A percentile compares a stretch with the other conserved stretches of the same genome.
phyloP scores from a whole-genome alignment of 495 filamentous ascomycete species.

The Penicillium silybi region DNA sequence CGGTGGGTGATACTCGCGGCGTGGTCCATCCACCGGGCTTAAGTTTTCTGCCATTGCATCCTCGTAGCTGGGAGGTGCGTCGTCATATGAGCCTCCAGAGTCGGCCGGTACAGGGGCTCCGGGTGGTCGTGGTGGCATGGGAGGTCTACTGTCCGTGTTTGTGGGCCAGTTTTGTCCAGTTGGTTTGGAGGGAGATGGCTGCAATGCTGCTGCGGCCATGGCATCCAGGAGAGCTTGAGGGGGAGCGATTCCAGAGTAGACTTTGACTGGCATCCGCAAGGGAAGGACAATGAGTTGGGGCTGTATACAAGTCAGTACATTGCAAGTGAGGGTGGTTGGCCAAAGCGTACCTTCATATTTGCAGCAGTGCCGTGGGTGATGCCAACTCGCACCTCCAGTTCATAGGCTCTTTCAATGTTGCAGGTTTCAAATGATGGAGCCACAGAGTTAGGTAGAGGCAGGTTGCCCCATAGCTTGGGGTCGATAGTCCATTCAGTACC shows the following conservation, averaged over 20 bases:
- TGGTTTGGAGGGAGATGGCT: slow-evolving; percentile 22
- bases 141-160: slow-evolving; percentile 23
- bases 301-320: slow-evolving; percentile 28
- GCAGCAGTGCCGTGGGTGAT: slow-evolving; percentile 54
- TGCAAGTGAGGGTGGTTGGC: not conserved
- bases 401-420: slow-evolving; percentile 78
- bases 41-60: slow-evolving; percentile 84
- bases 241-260: slow-evolving; percentile 90
- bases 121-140: slow-evolving; percentile 34
- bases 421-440: slow-evolving; percentile 85
- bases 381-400: slow-evolving; percentile 76
- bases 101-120: slow-evolving; percentile 19
- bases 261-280: slow-evolving; percentile 69
- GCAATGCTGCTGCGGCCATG: slow-evolving; percentile 45
- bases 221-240: slow-evolving; percentile 70
- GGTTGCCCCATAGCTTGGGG: slow-evolving; percentile 60
- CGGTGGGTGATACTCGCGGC: slow-evolving; percentile 61
- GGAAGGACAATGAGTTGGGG: slow-evolving; percentile 70
- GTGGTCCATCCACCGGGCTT: slow-evolving; percentile 59
- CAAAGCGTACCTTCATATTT: slow-evolving; percentile 46
- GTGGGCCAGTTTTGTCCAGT: slow-evolving; percentile 2
- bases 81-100: slow-evolving; percentile 48
- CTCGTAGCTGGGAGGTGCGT: slow-evolving; percentile 76
- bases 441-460: slow-evolving; percentile 74
- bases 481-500: slow-evolving; percentile 67